Evolutionary conservation across 495 filamentous ascomycete genomes (phyloP), one percentile per base, ranked within the genome.

Genomic region (Penicillium robsamsonii): DNA sequence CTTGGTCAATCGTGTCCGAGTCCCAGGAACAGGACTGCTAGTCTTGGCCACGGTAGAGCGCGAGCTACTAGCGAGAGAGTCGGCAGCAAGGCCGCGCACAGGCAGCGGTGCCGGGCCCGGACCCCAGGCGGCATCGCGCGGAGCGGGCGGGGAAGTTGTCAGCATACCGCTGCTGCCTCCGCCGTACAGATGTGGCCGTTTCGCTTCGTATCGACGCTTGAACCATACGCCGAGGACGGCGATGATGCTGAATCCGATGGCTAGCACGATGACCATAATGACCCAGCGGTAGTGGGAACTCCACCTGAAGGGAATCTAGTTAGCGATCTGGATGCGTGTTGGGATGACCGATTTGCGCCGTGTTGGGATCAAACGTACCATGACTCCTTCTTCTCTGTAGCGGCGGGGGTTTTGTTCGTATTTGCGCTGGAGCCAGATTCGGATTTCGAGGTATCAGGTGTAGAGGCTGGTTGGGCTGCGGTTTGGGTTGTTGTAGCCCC

Each of bases 181-280:
- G 48, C 72, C 68, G 53, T 77, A 75, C 15, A 73, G 71, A 31
- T 60, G 53, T 7, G 74, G 69, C n/a, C 71, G 64, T 57, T 70
- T 77, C 2, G 68, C 69, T 48, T 79, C 75, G 64, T 80, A 71
- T 25, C 77, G 79, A 22, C 78, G 77, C 51, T 80, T 80, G 20
- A 79, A 61, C 68, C 73, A 79, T 31, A 74, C 58, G 10, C 71
- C 77, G 0, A 68, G 35, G 4, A 70, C 53, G 42, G 72, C 65
- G 54, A 81, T 52, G 42, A 61, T 46, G 18, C 55, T 49, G 57
- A 83, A 79, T n/a, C 71, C 80, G 47, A 82, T 37, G 29, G 70
- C 57, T 11, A 83, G 67, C 25, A 83, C 69, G 49, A 82, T 77
- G n/a, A 81, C 31, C 77, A 85, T 73, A 55, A 82, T 65, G 4